Evolutionary conservation across 495 filamentous ascomycete species (phyloP), one percentile per base, ranked within the genome.

Genomic region (Penicillium subrubescens): DNA sequence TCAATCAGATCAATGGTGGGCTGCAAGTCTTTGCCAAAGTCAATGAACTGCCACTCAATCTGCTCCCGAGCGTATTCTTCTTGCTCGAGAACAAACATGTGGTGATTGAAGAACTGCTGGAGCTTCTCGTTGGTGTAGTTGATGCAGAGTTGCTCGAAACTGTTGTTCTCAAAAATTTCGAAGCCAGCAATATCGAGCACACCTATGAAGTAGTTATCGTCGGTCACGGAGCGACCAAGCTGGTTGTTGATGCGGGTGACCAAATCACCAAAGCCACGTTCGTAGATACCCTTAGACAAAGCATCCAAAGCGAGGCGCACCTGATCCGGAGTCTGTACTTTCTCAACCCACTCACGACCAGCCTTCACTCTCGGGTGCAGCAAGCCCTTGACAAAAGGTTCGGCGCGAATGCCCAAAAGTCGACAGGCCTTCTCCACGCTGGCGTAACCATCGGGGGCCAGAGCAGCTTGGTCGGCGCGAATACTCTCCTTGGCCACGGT

Each of bases 41-140:
- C 96, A 72, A 99, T 98, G 73, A 99, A 99, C 72, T 97, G 92
- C 96, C 96, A 99, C 78, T 99, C 94, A 68, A 99, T 99, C 74
- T 97, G 92, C 73, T 99, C 96, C 55, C 94, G 80, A 17, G 96
- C 94, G 76, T 99, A 99, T 75, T 99, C 96, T 73, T 99, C 96
- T 72, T 99, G 96, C 72, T 99, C 96, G 23, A 99, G 79, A 23
- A 99, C 96, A 74, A 99, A 99, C 96, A 99, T 99, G 80, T 99
- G 96, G 68, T 99, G 96, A 64, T 99, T 99, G 84, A 99, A 99
- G 75, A 98, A 99, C 67, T 99, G 96, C 73, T 99, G 96, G 7
- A 99, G 87, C 75, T 97, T 99, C 74, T 99, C 96, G 75, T 99
- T 99, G 61, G 96, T 98, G 78, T 98, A 99, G 73, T 99, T 99